Base-by-base conservation (phyloP, 2,329 filamentous ascomycete species). In the Sporothrix euskadiensis region DNA sequence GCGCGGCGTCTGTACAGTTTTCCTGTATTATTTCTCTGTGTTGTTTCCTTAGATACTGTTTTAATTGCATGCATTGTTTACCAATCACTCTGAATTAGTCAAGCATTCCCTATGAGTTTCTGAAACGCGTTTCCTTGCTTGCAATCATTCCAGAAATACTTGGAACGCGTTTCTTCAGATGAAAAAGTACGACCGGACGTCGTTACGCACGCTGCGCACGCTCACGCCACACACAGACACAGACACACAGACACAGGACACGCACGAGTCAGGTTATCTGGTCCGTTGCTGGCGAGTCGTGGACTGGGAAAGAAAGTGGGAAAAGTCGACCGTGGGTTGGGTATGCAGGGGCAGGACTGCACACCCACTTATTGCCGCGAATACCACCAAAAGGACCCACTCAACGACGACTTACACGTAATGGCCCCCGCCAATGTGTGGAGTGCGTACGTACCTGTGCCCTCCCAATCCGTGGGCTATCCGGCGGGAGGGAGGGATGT, bases 401-500 rank as follows among this genome's bases (percentile, higher is more conserved):
- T 4, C 41, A n/a, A 32, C 63, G 22, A 30, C 63, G 41, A 68
- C 63, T 68, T 68, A 49, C 63, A 68, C 63, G 63, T 68, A 49
- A 68, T 68, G 61, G 35, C 14, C 57, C 39, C 61, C 61, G 39
- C n/a, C 39, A 4, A 7, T 3, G 22, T 8, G 61, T 63, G 61
- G 35, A 44, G 39, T 19, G n/a, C 61, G 12, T 66, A 66, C 61
- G 61, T 65, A 65, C 39, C n/a, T 44, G 41, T 26, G 12, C 61
- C 39, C 30, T 63, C 5, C 19, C 19, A 57, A 4, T 32, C 54
- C 22, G 10, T 26, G 32, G 26, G 56, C 12, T 57, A 32, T 57
- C 56, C 26, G 56, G 26, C 22, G 26, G 10, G 4, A 14, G 9
- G 54, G 22, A 32, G 10, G 26, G 14, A 32, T 1, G 47, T 14